These are phyloP conservation scores for Phytophthora megakarya DNA, from an alignment of 352 stramenopile species.

Conservation along the genomic window DNA sequence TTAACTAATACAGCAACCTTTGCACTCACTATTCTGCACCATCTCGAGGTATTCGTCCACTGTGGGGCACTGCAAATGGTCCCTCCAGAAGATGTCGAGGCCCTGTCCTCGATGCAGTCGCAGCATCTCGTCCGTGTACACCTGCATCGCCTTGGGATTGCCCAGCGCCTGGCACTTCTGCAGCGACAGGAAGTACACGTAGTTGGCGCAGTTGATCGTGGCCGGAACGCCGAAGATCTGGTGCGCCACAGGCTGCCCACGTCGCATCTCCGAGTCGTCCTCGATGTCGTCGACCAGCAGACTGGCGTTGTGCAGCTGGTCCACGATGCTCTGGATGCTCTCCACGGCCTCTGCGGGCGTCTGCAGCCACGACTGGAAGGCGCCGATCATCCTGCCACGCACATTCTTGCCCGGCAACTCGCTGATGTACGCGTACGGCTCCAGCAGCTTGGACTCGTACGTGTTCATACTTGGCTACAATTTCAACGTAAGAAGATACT, in stretches of 20 bases:
- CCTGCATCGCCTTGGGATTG: conserved; percentile 83
- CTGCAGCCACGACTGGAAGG: conserved; percentile 86
- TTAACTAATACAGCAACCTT: neutral
- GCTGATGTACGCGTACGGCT: conserved; percentile 90
- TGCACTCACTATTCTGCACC: conserved; percentile 92
- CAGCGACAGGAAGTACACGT: conserved; percentile 97
- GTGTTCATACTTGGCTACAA: conserved; percentile 13
- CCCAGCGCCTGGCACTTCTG: conserved; percentile 90
- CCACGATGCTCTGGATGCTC: conserved; percentile 93
- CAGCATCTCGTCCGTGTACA: conserved; percentile 96
- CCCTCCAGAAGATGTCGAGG: conserved; percentile 95
- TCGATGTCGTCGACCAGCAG: conserved; percentile 98
- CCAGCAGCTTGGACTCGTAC: conserved; percentile 68
- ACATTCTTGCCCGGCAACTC: conserved; percentile 91
- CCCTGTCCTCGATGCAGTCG: conserved; percentile 96
- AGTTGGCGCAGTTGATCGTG: conserved; percentile 99
- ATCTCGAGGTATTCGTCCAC: conserved; percentile 94
- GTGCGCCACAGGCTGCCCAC: conserved; percentile 95
- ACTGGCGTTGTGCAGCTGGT: conserved; percentile 96
- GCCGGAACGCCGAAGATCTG: conserved; percentile 95
- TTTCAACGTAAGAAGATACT: conserved; percentile 1
- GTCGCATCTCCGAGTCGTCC: conserved; percentile 95
- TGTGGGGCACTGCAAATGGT: conserved; percentile 89
- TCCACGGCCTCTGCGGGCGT: conserved; percentile 65
- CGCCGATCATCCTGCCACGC: conserved; percentile 85